Conservation (phyloP, 345 rosid genomes). For the Syzygium oleosum region DNA sequence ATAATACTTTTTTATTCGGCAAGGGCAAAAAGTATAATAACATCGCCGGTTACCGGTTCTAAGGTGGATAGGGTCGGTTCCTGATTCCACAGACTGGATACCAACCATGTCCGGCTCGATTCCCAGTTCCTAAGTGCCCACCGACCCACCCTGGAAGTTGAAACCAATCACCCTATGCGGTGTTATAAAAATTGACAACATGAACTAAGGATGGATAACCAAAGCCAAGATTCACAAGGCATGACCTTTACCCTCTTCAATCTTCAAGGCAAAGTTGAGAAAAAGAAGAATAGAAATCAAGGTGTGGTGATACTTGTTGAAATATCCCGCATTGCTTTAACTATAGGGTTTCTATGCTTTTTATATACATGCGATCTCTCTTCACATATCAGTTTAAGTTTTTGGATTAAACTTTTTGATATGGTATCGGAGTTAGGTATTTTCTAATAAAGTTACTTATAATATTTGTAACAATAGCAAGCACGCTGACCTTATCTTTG, state of each 20-base stretch:
- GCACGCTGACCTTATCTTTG: not conserved
- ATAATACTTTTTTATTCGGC: too few relatives aligned
- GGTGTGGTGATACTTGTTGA: not conserved
- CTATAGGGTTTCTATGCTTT: not conserved
- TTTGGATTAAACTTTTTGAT: not conserved
- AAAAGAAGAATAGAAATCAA: not conserved
- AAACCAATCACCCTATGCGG: not conserved
- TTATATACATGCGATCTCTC: not conserved
- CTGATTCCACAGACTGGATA: too few relatives aligned
- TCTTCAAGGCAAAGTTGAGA: not conserved
- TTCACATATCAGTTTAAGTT: not conserved
- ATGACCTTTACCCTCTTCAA: not conserved
- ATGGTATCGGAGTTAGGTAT: not conserved
- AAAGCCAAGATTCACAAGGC: not conserved
- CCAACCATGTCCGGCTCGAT: too few relatives aligned
- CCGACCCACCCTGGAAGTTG: too few relatives aligned
- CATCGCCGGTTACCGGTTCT: too few relatives aligned
- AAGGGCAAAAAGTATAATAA: too few relatives aligned
- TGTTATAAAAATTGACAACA: not conserved
- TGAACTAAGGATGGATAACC: not conserved
- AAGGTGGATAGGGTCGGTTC: too few relatives aligned
- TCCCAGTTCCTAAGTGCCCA: too few relatives aligned
- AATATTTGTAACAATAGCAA: not conserved
- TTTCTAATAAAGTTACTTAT: not conserved
- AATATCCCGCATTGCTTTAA: not conserved